Conservation (phyloP, 306 rosid genomes). For the Inga oerstediana region DNA sequence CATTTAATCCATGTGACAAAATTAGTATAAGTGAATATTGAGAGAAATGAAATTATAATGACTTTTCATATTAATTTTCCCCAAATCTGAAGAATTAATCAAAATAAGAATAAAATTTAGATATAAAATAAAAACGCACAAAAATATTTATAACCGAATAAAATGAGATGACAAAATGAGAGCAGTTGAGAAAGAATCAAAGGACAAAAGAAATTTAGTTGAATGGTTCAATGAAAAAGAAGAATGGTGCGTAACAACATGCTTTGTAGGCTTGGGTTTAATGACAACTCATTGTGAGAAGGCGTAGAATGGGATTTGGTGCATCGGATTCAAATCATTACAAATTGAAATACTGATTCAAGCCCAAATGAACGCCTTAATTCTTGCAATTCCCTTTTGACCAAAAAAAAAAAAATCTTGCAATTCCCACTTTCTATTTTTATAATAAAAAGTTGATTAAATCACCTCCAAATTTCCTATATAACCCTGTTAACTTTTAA, state of each 20-base stretch:
- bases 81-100: no score
- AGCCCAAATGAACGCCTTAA: background rate
- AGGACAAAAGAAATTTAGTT: background rate
- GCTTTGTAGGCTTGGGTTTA: background rate
- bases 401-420: background rate
- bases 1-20: no score
- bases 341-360: background rate
- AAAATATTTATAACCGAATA: background rate
- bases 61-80: no score
- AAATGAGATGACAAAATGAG: no score
- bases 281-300: background rate
- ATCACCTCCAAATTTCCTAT: no score
- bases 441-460: background rate
- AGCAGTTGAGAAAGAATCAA: background rate
- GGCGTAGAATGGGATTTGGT: background rate
- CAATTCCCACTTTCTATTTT: background rate
- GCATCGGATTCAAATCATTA: background rate
- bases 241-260: background rate
- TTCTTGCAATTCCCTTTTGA: background rate
- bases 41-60: no score
- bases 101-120: background rate
- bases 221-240: background rate
- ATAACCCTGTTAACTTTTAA: no score
- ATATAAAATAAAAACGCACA: background rate
- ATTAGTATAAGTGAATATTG: no score